phyloP scores from a whole-genome alignment of 345 rosid genomes.

The Euclidium syriacum region DNA sequence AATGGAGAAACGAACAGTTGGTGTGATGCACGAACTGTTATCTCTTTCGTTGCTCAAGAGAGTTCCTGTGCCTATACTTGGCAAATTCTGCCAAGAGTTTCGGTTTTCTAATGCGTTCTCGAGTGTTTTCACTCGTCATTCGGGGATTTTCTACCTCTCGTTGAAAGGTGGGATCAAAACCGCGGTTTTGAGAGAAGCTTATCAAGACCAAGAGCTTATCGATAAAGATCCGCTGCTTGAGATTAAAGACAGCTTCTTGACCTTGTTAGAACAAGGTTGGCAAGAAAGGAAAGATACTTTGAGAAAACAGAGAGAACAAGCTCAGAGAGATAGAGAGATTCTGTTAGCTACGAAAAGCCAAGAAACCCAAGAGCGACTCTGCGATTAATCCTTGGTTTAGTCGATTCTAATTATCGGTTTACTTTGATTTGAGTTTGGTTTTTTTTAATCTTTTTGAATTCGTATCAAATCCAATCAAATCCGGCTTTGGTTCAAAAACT shows the following conservation, averaged over 20 bases:
- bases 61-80: slow-evolving; percentile 77
- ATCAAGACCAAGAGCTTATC: slow-evolving; percentile 47
- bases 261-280: slow-evolving; percentile 67
- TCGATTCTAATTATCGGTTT: too few species aligned
- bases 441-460: not conserved
- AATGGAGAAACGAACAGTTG: slow-evolving; percentile 91
- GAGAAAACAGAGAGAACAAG: slow-evolving; percentile 36
- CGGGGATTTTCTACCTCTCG: slow-evolving; percentile 83
- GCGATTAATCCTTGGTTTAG: too few species aligned
- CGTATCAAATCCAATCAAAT: too few species aligned
- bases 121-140: slow-evolving; percentile 75
- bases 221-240: slow-evolving; percentile 64
- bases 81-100: slow-evolving; percentile 70
- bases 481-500: too few species aligned
- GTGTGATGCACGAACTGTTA: slow-evolving; percentile 72
- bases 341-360: slow-evolving; percentile 26
- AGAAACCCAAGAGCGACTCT: slow-evolving; percentile 22
- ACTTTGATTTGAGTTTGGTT: not conserved
- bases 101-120: slow-evolving; percentile 78
- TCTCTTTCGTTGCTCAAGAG: slow-evolving; percentile 76
- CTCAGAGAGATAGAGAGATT: slow-evolving; percentile 37
- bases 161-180: slow-evolving; percentile 83
- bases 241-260: slow-evolving; percentile 66
- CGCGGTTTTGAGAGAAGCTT: slow-evolving; percentile 76
- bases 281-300: slow-evolving; percentile 44